A percentile compares a stretch with the other conserved stretches of the same genome.
Conservation (phyloP, 139 green algal species). For the Diplosphaera chodatii region DNA sequence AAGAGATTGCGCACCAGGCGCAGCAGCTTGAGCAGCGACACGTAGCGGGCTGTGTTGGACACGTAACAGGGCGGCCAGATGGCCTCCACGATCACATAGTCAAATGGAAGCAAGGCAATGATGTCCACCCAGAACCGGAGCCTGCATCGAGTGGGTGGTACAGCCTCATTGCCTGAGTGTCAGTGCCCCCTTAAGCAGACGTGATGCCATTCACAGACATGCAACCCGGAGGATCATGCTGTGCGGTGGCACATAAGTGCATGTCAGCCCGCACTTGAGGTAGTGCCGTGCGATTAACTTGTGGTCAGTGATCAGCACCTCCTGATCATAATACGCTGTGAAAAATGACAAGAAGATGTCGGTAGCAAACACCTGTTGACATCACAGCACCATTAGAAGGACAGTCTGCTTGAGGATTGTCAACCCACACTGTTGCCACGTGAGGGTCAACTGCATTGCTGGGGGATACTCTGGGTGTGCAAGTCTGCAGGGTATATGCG, state of each 20-base stretch:
- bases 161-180: too few species aligned
- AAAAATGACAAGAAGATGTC: slow-evolving; percentile 13
- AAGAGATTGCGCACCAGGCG: neutral
- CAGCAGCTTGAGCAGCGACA: neutral
- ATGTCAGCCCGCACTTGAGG: neutral
- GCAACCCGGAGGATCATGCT: too few species aligned
- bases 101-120: slow-evolving; percentile 14
- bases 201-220: too few species aligned
- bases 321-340: slow-evolving; percentile 7
- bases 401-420: too few species aligned
- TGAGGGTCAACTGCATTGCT: too few species aligned
- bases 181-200: too few species aligned
- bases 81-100: slow-evolving; percentile 5
- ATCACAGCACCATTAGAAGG: neutral
- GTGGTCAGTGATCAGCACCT: slow-evolving; percentile 10
- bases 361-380: neutral
- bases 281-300: slow-evolving; percentile 5
- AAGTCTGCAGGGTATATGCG: too few species aligned
- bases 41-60: neutral
- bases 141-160: too few species aligned
- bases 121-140: slow-evolving; percentile 16
- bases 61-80: neutral
- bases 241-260: too few species aligned
- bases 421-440: too few species aligned
- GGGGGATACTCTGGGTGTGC: too few species aligned